Base-by-base conservation (phyloP, 768 basidiomycete genomes). In the Leccinum disarticulatum region DNA sequence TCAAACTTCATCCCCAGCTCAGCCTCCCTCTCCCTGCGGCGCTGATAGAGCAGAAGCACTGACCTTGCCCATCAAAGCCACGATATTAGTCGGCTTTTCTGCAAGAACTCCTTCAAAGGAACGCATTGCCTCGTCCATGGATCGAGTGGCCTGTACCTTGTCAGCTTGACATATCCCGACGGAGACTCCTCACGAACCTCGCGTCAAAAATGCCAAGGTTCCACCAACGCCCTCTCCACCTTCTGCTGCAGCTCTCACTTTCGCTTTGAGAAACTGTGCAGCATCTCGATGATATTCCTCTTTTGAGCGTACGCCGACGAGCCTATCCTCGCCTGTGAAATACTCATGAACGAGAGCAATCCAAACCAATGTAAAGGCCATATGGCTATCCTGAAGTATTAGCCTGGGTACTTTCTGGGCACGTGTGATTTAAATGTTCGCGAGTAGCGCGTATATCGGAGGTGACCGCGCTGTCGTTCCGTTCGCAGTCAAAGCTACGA, bases 51-150 rank as follows among this genome's bases (percentile, higher is more conserved):
- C 11, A 8, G 14, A 28, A 49, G 33, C 11, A 67, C 74, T 31
- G 52, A 90, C 93, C 79, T 95, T 93, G 56, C 94, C 95, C 9
- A 94, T 79, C 5, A 96, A 77, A 0, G 95, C 95, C 36, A 95
- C 84, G 6, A 97, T 70, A 69, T 98, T 96, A 17, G 87, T 91
- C 0, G 95, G 91, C 67, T 90, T 90, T 62, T 85, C 80, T 2
- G 78, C 77, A 9, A 98, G 79, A 10, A 96, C 87, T 27, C 82
- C 82, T 14, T 96, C 91, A 65, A 97, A 95, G 1, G 88, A 84
- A 19, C 86, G 82, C 64, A 88, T 75, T 0, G 95, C 95, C 60
- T 92, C 87, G 41, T 95, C 88, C 79, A 93, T 84, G 17, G 87
- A 83, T 22, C 91, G 84, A 4, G 84, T 87, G 1, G 92, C 91